A percentile compares a stretch with the other conserved stretches of the same genome.
phyloP scores from a whole-genome alignment of 2,329 filamentous ascomycete genomes.

The Periconia digitata region DNA sequence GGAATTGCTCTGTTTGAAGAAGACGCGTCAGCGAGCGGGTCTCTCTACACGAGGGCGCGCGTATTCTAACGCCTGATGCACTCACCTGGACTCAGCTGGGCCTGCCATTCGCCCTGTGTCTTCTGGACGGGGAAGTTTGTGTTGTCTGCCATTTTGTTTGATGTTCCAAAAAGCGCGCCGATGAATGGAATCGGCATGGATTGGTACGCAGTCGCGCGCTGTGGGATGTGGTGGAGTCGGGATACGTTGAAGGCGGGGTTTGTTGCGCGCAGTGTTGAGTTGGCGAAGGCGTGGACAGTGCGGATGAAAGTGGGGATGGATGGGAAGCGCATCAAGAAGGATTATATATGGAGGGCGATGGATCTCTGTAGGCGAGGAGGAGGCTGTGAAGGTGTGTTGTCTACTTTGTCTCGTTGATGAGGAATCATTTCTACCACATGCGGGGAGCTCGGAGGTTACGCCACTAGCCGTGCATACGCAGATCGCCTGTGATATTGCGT shows the following conservation, averaged over 20 bases:
- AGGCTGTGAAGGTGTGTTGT: slow-evolving; percentile 1
- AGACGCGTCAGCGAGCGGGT: slow-evolving; percentile 10
- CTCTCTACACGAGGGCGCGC: no score
- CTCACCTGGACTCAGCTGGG: slow-evolving; percentile 72
- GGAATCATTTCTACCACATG: slow-evolving; percentile 17
- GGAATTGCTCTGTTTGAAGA: slow-evolving; percentile 79
- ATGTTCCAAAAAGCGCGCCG: slow-evolving; percentile 71
- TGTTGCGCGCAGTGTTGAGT: slow-evolving; percentile 43
- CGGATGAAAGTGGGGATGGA: slow-evolving; percentile 51
- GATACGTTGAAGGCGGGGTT: slow-evolving; percentile 41
- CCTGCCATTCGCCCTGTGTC: slow-evolving; percentile 82
- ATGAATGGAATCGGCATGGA: slow-evolving; percentile 83
- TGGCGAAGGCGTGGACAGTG: slow-evolving; percentile 50
- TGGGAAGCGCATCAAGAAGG: slow-evolving; percentile 51
- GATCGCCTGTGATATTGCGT: slow-evolving; percentile 31
- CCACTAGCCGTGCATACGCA: slow-evolving; percentile 22
- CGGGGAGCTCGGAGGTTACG: slow-evolving; percentile 29
- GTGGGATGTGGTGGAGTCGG: slow-evolving; percentile 31
- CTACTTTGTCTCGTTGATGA: slow-evolving; percentile 16
- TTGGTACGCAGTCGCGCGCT: slow-evolving; percentile 28
- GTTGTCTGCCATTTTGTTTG: slow-evolving; percentile 49
- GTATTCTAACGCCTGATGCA: no score
- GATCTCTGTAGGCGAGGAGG: neutral
- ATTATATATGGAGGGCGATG: slow-evolving; percentile 8
- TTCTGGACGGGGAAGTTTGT: slow-evolving; percentile 82